Conservation (phyloP, 345 rosid species). For the Carallia pectinifolia region DNA sequence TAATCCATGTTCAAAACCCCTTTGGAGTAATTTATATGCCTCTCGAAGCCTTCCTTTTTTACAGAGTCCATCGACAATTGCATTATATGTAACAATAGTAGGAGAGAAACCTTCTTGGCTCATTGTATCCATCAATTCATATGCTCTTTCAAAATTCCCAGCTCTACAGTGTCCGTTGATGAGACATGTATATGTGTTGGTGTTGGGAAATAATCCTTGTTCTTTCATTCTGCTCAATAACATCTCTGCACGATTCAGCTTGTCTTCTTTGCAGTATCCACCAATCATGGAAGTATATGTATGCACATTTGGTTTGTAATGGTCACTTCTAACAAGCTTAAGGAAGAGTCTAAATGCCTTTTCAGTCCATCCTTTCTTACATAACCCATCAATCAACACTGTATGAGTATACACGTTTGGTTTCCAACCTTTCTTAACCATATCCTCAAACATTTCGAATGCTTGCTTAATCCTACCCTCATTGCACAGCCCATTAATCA, state of each 20-base stretch:
- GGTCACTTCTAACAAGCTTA: conserved; percentile 77
- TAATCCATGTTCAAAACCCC: conserved; percentile 46
- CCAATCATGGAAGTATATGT: conserved; percentile 79
- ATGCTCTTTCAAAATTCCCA: conserved; percentile 67
- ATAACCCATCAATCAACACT: conserved; percentile 69
- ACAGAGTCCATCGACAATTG: conserved; percentile 54
- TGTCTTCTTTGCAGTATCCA: conserved; percentile 77
- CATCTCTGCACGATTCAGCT: conserved; percentile 88
- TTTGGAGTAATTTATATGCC: conserved; percentile 57
- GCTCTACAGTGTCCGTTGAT: conserved; percentile 70
- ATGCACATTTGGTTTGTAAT: conserved; percentile 73
- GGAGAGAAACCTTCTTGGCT: conserved; percentile 55
- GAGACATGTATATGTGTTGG: conserved; percentile 69
- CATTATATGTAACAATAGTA: conserved; percentile 65
- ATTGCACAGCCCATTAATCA: conserved; percentile 77
- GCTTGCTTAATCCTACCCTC: conserved; percentile 84
- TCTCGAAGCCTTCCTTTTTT: conserved; percentile 61
- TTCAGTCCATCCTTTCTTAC: conserved; percentile 93
- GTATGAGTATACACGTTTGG: conserved; percentile 88
- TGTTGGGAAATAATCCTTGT: conserved; percentile 72
- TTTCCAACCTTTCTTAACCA: conserved; percentile 74
- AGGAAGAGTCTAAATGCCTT: conserved; percentile 85
- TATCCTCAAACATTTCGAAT: conserved; percentile 82
- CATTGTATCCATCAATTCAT: conserved; percentile 72
- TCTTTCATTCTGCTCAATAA: conserved; percentile 74